A percentile compares a stretch with the other conserved stretches of the same genome.
phyloP scores from a whole-genome alignment of 495 filamentous ascomycete species.

The Gamarada debralockiae region DNA sequence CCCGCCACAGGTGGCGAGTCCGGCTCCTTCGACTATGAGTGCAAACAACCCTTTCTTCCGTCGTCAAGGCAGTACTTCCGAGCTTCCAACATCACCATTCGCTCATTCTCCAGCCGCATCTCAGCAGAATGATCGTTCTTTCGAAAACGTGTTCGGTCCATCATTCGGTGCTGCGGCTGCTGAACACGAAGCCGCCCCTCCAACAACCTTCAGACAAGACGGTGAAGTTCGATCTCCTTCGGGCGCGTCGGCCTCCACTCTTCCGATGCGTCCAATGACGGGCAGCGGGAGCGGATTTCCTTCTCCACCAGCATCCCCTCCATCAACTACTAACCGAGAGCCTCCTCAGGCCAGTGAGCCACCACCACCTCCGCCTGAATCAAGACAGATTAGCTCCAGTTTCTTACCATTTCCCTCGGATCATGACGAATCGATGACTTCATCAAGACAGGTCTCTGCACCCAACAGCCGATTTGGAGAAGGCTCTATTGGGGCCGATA shows the following conservation, averaged over 20 bases:
- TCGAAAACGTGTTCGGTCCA: constrained; percentile 89
- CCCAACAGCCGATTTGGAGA: constrained; percentile 70
- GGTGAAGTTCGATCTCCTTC: constrained; percentile 17
- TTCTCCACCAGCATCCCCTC: constrained; percentile 15
- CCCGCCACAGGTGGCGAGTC: constrained; percentile 56
- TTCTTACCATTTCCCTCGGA: constrained; percentile 61
- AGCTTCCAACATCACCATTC: constrained; percentile 55
- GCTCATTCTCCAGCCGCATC: constrained; percentile 35
- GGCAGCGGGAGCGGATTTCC: constrained; percentile 14
- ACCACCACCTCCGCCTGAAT: constrained; percentile 58
- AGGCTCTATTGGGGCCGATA: constrained; percentile 46
- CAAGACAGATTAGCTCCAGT: constrained; percentile 67
- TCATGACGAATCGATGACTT: constrained; percentile 62
- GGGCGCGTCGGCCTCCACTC: not conserved
- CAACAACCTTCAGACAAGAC: constrained; percentile 66
- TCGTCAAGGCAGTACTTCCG: constrained; percentile 61
- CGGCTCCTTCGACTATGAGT: constrained; percentile 69
- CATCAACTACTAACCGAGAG: constrained; percentile 8
- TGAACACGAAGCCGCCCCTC: constrained; percentile 40
- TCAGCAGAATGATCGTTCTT: constrained; percentile 61
- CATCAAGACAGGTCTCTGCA: constrained; percentile 78
- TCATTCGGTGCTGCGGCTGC: constrained; percentile 46
- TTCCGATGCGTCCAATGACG: constrained; percentile 6
- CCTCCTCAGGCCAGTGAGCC: constrained; percentile 2
- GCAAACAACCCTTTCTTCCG: constrained; percentile 90